Evolutionary conservation across 2,329 filamentous ascomycete species (phyloP), one percentile per base, ranked within the genome.

Genomic region (Neophaeococcomyces aloes): DNA sequence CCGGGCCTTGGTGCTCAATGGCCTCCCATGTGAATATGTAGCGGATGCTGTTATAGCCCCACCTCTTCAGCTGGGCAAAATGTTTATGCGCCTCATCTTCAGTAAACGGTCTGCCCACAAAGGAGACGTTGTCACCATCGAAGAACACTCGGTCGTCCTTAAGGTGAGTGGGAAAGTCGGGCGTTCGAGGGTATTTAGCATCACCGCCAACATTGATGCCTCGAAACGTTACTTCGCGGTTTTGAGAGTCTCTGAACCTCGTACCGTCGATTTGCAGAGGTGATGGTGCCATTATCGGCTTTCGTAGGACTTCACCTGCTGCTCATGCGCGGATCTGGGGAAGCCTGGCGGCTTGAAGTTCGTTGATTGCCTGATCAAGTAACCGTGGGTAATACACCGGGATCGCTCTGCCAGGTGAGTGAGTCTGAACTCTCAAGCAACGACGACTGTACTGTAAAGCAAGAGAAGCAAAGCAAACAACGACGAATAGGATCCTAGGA

Each of bases 11-110:
- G 46, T 91, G 83, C 65, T 98, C 91, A 60, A 98, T 83, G n/a
- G 91, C 89, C 65, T 98, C 91, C 91, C 91, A 98, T 0, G 91
- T 96, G 61, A 96, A 98, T 54, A 98, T 72, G 64, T 98, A 98
- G 59, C 91, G 78, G 53, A 98, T 88, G 0, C 86, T 88, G 63
- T 96, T 98, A 72, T 94, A 98, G 11, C 91, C 91, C 71, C 82
- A 94, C 57, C 83, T 81, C 56, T 82, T 85, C 52, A 98, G 66
- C 33, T 88, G 76, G 10, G 84, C 76, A 62, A 98, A 95, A 62
- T 98, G 91, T 13, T 76, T 71, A 56, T 86, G 81, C 1, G 91
- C 86, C 53, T 95, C 86, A 38, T 85, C 78, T 37, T 85, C 73
- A 3, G 81, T 70, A 55, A 98, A 98, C 0, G 91, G 91, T 2